Evolutionary conservation across 2,329 filamentous ascomycete genomes (phyloP).

Genomic region (Xylaria sp.): DNA sequence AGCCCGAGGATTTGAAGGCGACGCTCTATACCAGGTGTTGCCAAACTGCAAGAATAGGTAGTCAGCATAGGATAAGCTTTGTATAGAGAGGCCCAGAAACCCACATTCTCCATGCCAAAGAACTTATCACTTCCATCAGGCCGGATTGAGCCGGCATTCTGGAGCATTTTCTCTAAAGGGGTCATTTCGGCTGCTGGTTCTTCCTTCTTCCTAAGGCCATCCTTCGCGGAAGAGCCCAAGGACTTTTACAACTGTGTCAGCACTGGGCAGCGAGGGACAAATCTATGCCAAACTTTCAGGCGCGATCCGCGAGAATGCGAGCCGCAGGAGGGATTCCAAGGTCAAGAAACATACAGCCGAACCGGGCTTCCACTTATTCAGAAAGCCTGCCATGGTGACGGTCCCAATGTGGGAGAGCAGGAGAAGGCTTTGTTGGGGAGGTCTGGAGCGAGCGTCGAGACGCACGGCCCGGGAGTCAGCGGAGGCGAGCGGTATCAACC

Average conservation of each 20-base stretch:
- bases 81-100: conserved; percentile 29
- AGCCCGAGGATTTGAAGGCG: conserved; percentile 18
- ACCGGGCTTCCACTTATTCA: conserved; percentile 67
- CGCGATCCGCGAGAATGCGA: conserved; percentile 2
- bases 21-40: conserved; percentile 83
- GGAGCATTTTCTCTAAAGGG: conserved; percentile 78
- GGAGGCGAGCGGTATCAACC: conserved; percentile 31
- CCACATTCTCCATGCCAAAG: conserved; percentile 97
- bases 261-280: conserved; percentile 22
- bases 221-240: conserved; percentile 56
- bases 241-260: conserved; percentile 53
- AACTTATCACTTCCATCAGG: conserved; percentile 96
- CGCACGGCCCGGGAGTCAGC: conserved; percentile 42
- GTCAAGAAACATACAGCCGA: conserved; percentile 60
- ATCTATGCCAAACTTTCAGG: neutral
- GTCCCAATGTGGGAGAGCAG: conserved; percentile 2
- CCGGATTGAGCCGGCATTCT: conserved; percentile 81
- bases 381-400: conserved; percentile 64
- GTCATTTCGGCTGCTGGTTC: conserved; percentile 68
- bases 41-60: conserved; percentile 73
- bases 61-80: conserved; percentile 50
- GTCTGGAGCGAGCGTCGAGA: conserved; percentile 42
- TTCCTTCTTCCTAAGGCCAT: conserved; percentile 65
- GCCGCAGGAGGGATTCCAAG: conserved; percentile 15
- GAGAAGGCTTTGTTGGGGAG: conserved; percentile 16